Conservation (phyloP, 208 protist species). For the Trypanosoma rangeli region DNA sequence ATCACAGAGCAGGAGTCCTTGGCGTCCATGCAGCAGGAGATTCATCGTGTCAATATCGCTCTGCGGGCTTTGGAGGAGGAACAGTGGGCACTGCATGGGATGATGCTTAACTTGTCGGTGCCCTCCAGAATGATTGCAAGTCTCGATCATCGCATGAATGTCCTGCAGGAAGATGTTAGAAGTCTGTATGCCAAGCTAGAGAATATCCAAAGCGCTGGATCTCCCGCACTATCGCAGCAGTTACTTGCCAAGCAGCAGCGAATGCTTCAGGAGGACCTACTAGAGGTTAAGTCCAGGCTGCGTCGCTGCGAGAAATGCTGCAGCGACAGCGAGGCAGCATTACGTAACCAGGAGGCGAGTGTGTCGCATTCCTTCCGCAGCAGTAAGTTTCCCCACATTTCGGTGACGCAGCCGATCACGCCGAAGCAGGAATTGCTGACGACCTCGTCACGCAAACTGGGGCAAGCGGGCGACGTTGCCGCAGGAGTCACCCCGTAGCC, state of each 20-base stretch:
- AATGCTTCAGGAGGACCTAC: slow-evolving; percentile 2
- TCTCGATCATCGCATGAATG: slow-evolving; percentile 16
- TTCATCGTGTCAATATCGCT: slow-evolving; percentile 4
- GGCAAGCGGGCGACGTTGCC: no score
- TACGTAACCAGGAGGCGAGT: neutral
- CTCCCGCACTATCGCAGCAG: neutral
- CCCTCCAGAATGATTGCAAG: slow-evolving; percentile 14
- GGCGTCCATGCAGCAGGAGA: slow-evolving; percentile 27
- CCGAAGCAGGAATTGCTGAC: neutral
- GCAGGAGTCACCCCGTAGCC: neutral
- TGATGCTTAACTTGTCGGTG: neutral
- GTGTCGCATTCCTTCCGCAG: neutral
- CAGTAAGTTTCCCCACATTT: neutral
- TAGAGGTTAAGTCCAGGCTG: neutral
- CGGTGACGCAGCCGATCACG: neutral
- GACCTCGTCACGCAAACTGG: neutral
- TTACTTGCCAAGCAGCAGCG: slow-evolving; percentile 2
- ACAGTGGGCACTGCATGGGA: neutral
- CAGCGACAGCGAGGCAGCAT: neutral
- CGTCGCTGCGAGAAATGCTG: slow-evolving; percentile 10
- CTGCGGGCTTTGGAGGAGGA: slow-evolving; percentile 4
- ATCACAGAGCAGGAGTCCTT: slow-evolving; percentile 13
- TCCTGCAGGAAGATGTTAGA: slow-evolving; percentile 15
- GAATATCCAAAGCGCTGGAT: neutral
- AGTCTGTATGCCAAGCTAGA: neutral